Evolutionary conservation across 352 stramenopile species (phyloP), one percentile per base, ranked within the genome.

Genomic region (Phytophthora sojae): DNA sequence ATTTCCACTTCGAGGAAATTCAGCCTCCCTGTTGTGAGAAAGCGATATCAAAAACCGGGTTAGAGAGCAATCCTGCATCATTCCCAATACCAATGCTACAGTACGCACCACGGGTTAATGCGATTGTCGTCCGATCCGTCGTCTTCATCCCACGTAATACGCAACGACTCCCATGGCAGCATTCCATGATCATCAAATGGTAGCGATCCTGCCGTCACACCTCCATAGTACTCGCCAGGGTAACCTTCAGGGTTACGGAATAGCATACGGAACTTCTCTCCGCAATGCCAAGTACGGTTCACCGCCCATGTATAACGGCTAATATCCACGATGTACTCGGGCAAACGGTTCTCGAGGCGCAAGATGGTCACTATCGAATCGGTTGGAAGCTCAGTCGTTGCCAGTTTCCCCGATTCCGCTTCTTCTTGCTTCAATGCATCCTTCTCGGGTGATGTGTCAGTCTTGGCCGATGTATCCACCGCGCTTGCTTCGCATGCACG

Each of bases 141-240:
- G 61, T 94, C 86, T 86, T 95, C 86, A 51, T 96, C 86, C 88
- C 88, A 96, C 45, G 88, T 90, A 64, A 96, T 82, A 19, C 85
- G 86, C 39, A 94, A 71, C 7, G 86, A 78, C 70, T 96, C 89
- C 86, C 89, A 96, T 11, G 85, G 85, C n/a, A 96, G 57, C 57
- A 96, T 71, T 0, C 87, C 87, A 62, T 86, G 83, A 6, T 60
- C 47, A 30, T 80, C 57, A 32, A 90, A 94, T 9, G 85, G 83
- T 23, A 94, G 75, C 2, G 86, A 89, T 6, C 88, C 88, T 21
- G 85, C 87, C 6, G 88, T 79, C 14, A 93, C 61, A 8, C 85
- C 87, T 39, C 73, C 76, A 57, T 92, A 94, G 67, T 92, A 96
- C 42, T 94, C 84, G 19, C 84, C 82, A 30, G 85, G 84, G 21